Evolutionary conservation across 768 basidiomycete genomes (phyloP).

Genomic region (Boletus subcaerulescens): DNA sequence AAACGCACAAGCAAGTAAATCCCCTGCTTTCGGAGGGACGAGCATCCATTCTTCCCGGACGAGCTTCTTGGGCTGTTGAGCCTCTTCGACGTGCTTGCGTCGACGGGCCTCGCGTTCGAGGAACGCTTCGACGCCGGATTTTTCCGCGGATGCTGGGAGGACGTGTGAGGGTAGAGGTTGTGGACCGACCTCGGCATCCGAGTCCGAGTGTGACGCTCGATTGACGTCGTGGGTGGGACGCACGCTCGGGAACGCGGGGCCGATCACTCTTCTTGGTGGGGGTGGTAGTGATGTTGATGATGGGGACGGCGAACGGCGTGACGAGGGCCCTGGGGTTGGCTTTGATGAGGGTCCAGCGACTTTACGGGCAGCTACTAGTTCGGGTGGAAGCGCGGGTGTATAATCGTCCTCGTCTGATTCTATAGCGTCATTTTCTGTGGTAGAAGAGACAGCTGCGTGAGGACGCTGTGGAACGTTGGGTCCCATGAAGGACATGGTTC

Average conservation of each 20-base stretch:
- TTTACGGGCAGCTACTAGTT: constrained; percentile 48
- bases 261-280: constrained; percentile 37
- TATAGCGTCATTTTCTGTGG: constrained; percentile 25
- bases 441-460: constrained; percentile 17
- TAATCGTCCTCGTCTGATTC: constrained; percentile 60
- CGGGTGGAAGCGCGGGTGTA: constrained; percentile 72
- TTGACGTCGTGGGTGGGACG: constrained; percentile 30
- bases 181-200: constrained; percentile 84
- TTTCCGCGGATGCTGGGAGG: constrained; percentile 39
- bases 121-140: constrained; percentile 77
- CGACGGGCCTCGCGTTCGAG: constrained; percentile 81
- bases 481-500: constrained; percentile 45
- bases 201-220: constrained; percentile 48
- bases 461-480: constrained; percentile 56
- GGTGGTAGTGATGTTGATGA: constrained; percentile 7
- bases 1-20: constrained; percentile 70
- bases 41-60: constrained; percentile 99
- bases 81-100: constrained; percentile 73
- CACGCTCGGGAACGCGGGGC: constrained; percentile 50
- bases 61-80: constrained; percentile 69
- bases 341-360: constrained; percentile 25
- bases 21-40: constrained; percentile 81
- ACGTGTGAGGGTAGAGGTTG: constrained; percentile 57
- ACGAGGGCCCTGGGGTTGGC: constrained; percentile 22
- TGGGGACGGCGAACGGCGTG: constrained; percentile 17